Evolutionary conservation across 306 rosid genomes (phyloP).

Genomic region (Trifolium repens): DNA sequence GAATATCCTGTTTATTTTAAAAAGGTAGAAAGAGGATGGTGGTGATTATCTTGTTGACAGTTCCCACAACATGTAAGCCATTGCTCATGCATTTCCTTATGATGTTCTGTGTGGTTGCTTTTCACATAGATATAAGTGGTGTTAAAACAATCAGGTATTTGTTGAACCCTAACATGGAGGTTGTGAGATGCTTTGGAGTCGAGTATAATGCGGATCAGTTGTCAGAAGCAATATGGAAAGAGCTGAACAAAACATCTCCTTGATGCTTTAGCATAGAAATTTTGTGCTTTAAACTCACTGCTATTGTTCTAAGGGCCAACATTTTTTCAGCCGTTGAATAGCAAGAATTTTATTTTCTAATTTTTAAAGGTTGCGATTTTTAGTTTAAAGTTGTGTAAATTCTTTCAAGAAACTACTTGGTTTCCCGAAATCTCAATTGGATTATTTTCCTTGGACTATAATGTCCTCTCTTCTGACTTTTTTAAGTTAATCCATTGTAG

Average conservation of each 20-base stretch:
- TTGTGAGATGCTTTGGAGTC: slow-evolving; percentile 78
- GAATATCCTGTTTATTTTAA: slow-evolving; percentile 77
- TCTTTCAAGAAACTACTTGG: not conserved
- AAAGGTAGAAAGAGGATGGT: slow-evolving; percentile 85
- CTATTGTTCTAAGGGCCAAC: not conserved
- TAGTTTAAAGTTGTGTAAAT: not conserved
- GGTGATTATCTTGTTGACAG: slow-evolving; percentile 88
- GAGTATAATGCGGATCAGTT: slow-evolving; percentile 80
- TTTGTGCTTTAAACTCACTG: too few species aligned
- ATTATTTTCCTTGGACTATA: not conserved
- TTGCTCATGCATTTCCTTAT: slow-evolving; percentile 1
- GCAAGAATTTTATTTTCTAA: slow-evolving; percentile 8
- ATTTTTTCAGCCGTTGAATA: slow-evolving; percentile 18
- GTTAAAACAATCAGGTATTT: slow-evolving; percentile 70
- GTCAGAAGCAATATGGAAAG: slow-evolving; percentile 62
- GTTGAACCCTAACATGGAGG: slow-evolving; percentile 83
- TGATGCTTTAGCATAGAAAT: not conserved
- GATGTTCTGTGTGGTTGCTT: slow-evolving; percentile 18
- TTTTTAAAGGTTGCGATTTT: not conserved
- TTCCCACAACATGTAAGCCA: slow-evolving; percentile 83
- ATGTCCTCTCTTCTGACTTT: too few species aligned
- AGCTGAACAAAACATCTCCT: slow-evolving; percentile 49
- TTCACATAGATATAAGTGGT: slow-evolving; percentile 30
- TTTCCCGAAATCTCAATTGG: not conserved
- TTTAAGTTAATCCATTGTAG: too few species aligned